Evolutionary conservation across 805 yeast genomes (phyloP).

Genomic region (Candida morakotiae): DNA sequence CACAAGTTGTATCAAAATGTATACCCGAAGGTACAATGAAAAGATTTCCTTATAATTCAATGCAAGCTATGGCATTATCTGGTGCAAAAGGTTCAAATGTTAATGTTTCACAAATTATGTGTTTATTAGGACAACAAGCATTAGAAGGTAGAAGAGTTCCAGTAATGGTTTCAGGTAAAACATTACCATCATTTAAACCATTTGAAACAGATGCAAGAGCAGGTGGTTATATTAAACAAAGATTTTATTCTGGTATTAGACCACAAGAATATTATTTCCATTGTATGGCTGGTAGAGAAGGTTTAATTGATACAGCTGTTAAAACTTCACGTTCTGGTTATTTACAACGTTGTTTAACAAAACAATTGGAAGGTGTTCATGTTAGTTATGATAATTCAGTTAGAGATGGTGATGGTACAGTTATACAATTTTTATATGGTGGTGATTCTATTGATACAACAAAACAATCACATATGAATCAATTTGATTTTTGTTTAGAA

Average conservation of each 20-base stretch:
- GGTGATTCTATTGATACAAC: constrained; percentile 96
- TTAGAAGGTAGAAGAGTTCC: constrained; percentile 99
- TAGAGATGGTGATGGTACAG: constrained; percentile 90
- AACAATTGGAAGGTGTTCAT: constrained; percentile 96
- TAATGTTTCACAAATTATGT: constrained; percentile 98
- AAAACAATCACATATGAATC: constrained; percentile 89
- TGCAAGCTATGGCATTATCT: constrained; percentile 98
- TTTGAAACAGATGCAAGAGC: constrained; percentile 97
- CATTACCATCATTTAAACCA: constrained; percentile 93
- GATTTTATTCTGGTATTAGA: constrained; percentile 95
- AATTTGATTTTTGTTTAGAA: constrained; percentile 88
- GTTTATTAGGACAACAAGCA: constrained; percentile 98
- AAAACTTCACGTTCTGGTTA: constrained; percentile 98
- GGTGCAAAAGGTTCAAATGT: constrained; percentile 99
- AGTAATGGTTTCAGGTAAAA: constrained; percentile 97
- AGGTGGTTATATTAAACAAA: constrained; percentile 95
- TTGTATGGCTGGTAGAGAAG: constrained; percentile 99
- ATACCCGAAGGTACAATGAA: constrained; percentile 97
- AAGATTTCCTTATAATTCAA: constrained; percentile 89
- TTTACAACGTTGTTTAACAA: constrained; percentile 95
- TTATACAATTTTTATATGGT: constrained; percentile 94
- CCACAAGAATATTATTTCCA: constrained; percentile 99
- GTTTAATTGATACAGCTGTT: constrained; percentile 98
- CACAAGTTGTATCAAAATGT: constrained; percentile 91
- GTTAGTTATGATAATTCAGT: constrained; percentile 92